Conservation (phyloP, 2,329 filamentous ascomycete species). For the Thermothelomyces thermophilus region DNA sequence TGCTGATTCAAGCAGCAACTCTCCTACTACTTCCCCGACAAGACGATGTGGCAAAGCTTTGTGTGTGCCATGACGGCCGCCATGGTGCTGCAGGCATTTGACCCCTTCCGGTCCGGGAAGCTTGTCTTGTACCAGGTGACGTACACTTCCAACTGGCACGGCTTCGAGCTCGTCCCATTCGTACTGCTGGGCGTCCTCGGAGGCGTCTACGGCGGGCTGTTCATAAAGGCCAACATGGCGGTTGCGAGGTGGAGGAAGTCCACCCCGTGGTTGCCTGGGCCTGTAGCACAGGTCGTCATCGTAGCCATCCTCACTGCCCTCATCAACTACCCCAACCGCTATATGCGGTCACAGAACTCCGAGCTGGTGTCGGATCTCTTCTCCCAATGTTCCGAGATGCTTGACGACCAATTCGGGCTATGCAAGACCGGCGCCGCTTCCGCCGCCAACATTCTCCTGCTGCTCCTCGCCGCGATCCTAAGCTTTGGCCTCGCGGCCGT, state of each 20-base stretch:
- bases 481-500: slow-evolving; percentile 80
- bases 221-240: slow-evolving; percentile 90
- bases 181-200: slow-evolving; percentile 79
- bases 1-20: slow-evolving; percentile 55
- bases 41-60: slow-evolving; percentile 99
- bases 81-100: slow-evolving; percentile 83
- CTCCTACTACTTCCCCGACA: slow-evolving; percentile 96
- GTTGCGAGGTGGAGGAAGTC: slow-evolving; percentile 75
- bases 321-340: slow-evolving; percentile 92
- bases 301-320: slow-evolving; percentile 77
- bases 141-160: slow-evolving; percentile 87
- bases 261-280: slow-evolving; percentile 57
- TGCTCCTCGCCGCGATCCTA: slow-evolving; percentile 73
- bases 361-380: slow-evolving; percentile 91
- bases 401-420: slow-evolving; percentile 81
- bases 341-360: slow-evolving; percentile 88
- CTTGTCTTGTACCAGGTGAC: slow-evolving; percentile 94
- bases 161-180: slow-evolving; percentile 88
- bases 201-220: slow-evolving; percentile 88
- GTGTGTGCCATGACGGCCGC: slow-evolving; percentile 99
- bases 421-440: slow-evolving; percentile 84
- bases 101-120: slow-evolving; percentile 92
- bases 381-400: slow-evolving; percentile 75
- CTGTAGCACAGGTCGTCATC: slow-evolving; percentile 71
- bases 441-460: slow-evolving; percentile 71